Base-by-base conservation (phyloP, 1,284 basidiomycete species). In the Fistulinella cinereoalba region DNA sequence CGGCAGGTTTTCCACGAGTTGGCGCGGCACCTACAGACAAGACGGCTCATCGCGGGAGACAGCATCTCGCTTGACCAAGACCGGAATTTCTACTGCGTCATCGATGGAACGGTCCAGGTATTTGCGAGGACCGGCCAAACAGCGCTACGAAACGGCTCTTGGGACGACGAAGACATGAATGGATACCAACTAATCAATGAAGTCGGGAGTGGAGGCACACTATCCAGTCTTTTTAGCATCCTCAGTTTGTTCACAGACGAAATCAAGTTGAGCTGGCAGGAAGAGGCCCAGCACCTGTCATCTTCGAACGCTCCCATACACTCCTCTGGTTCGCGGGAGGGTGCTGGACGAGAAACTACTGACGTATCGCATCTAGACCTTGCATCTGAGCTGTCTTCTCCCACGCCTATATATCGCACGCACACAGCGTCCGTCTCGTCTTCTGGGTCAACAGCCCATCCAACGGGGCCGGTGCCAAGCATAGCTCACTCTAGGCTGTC, bases 151-250 rank as follows among this genome's bases (percentile, higher is more conserved):
- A 74, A 75, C 43, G 79, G 79, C 19, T 70, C 77, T 22, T 89
- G 85, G 80, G 88, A 90, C 34, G 81, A 86, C 46, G 88, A 91
- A 62, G 83, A 88, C 52, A 88, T 91, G 77, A 94, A 95, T 55
- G 94, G 93, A 6, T 97, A 92, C 67, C 92, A 95, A 61, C 73
- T 97, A 5, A 76, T 97, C 37, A 97, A 97, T 60, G 92, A 95
- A 71, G 95, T 97, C 24, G 85, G 89, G 32, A 88, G 85, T n/a
- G 94, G 94, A 6, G 93, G 96, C 10, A 99, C 94, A 0, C 74
- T 98, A 13, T 96, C 93, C 32, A 96, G 92, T 58, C 76, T 98
- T 32, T 98, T 99, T 70, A 97, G 93, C 12, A 99, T 99, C 62
- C 78, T 99, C 43, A 90, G 74, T 48, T 75, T 99, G 39, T 99